A percentile compares a stretch with the other conserved stretches of the same genome.
Conservation (phyloP, 129 eudicot species). For the Kitagawia praeruptora region DNA sequence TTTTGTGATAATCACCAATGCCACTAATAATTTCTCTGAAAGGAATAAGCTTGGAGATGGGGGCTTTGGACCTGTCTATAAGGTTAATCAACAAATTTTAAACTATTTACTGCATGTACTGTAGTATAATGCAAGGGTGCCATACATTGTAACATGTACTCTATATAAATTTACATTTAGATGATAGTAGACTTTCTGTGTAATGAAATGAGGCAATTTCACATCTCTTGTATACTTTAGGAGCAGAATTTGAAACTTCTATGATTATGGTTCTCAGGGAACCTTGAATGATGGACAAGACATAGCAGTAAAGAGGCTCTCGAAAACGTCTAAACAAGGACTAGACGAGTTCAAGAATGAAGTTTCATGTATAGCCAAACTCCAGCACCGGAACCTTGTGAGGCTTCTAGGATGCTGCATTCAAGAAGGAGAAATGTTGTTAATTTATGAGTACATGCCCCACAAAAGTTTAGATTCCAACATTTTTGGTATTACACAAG, state of each 20-base stretch:
- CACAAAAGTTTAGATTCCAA: constrained; percentile 6
- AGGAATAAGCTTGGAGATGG: constrained; percentile 13
- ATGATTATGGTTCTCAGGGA: neutral
- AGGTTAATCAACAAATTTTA: neutral
- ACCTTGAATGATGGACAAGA: constrained; percentile 6
- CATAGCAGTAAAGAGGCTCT: constrained; percentile 4
- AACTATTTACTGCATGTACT: neutral
- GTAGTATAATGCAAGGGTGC: neutral
- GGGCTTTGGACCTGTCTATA: constrained; percentile 11
- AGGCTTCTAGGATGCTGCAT: constrained; percentile 25
- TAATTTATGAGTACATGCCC: neutral
- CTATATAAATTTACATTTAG: neutral
- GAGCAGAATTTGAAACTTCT: neutral
- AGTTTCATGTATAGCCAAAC: constrained; percentile 17
- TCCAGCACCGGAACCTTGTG: constrained; percentile 25
- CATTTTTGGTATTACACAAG: neutral
- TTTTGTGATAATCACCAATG: neutral
- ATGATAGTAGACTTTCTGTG: too few species aligned
- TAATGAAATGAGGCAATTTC: too few species aligned
- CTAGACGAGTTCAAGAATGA: constrained; percentile 8
- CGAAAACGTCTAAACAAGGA: constrained; percentile 1
- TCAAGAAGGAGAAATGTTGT: constrained; percentile 17
- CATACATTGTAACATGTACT: too few species aligned
- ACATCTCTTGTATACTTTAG: neutral
- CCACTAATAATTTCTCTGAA: constrained; percentile 6